Conservation (phyloP, 805 yeast species). For the Starmera caribaea region DNA sequence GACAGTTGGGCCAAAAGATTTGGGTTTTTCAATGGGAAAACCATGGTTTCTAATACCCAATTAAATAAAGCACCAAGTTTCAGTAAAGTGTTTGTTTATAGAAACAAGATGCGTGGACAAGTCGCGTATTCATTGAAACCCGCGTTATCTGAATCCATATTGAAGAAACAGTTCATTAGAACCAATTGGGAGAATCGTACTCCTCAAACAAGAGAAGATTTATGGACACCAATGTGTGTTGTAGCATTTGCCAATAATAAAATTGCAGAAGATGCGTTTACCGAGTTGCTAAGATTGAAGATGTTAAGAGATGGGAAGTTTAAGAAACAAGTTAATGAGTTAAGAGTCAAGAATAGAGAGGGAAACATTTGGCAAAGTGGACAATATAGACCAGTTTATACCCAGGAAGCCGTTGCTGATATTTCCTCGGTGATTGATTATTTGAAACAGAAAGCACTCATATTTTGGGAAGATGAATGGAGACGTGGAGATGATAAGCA, state of each 20-base stretch:
- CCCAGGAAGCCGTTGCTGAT: constrained; percentile 90
- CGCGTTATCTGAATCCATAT: constrained; percentile 12
- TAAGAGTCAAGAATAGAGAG: constrained; percentile 64
- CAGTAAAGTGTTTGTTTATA: constrained; percentile 56
- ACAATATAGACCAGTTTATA: constrained; percentile 81
- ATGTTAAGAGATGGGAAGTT: constrained; percentile 59
- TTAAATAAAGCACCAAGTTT: too few species aligned
- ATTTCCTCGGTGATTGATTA: constrained; percentile 61
- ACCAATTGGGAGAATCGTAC: constrained; percentile 87
- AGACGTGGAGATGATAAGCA: constrained; percentile 70
- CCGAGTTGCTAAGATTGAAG: constrained; percentile 66
- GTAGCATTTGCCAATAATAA: constrained; percentile 55
- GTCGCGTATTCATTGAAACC: constrained; percentile 52
- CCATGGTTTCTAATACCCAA: too few species aligned
- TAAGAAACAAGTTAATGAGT: constrained; percentile 47
- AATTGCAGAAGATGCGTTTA: constrained; percentile 61
- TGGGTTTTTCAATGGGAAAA: too few species aligned
- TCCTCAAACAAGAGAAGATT: constrained; percentile 73
- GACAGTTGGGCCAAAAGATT: too few species aligned
- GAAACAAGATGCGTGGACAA: constrained; percentile 84
- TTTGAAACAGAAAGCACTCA: constrained; percentile 30
- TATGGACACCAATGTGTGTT: constrained; percentile 88
- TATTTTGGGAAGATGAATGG: constrained; percentile 84
- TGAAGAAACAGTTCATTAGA: constrained; percentile 56
- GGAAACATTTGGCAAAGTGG: constrained; percentile 83